Base-by-base conservation (phyloP, 768 basidiomycete species). In the Agrocybe praecox region DNA sequence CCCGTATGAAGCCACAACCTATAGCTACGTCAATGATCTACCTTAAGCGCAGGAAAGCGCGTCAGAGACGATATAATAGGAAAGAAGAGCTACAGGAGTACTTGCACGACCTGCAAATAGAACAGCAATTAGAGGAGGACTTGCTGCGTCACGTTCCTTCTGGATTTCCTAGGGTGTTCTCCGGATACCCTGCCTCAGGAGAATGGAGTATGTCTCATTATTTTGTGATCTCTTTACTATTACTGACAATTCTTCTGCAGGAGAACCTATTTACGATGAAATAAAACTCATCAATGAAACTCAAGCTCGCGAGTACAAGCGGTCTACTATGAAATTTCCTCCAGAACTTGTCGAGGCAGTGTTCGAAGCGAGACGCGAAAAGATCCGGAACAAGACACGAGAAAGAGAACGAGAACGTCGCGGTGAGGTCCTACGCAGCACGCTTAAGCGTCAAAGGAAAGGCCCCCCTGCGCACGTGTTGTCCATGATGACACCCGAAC, bases 1-100 rank as follows among this genome's bases (percentile, higher is more conserved):
- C 93, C 0, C 84, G 91, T 0, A 74, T 97, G 62, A 84, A 80
- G 40, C 92, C 91, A 0, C 93, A 96, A 59, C 95, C 96, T 0
- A 62, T 72, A 5, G 76, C 80, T n/a, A 81, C 94, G 45, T 78
- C 82, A 1, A 80, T 82, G 68, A 92, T 94, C 76, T 90, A 96
- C 32, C 67, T 73, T 9, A 73, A 74, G 23, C 75, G 84, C 2
- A 69, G 70, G 33, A 53, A 58, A 19, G 71, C 73, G 2, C 64
- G 76, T n/a, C 67, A 76, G 6, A 69, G 73, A 33, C 80, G 90
- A 5, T 60, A 78, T n/a, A 71, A 63, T 24, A 69, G 68, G 49
- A 67, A 70, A 9, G 67, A 61, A 3, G 60, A 67, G 14, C 56
- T 84, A 2, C 53, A 61, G 4, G 77, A 71, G 26, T 55, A 57